Percentiles rank a stretch among this genome's conserved stretches.
These are phyloP conservation scores for Canavalia gladiata DNA, from an alignment of 306 rosid species.

Conservation along the genomic window DNA sequence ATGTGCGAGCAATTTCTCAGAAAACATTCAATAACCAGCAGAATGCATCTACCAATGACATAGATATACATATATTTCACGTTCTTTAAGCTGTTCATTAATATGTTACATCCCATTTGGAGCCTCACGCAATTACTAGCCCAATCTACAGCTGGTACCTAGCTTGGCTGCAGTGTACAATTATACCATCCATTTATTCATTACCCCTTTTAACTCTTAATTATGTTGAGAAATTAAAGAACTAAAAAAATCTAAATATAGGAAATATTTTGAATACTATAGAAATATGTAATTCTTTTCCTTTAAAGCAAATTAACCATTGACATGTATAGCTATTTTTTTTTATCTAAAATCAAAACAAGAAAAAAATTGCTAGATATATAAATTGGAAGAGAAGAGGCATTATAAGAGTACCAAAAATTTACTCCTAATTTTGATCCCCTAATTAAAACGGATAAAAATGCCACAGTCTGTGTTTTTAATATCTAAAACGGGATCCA, in stretches of 20 bases:
- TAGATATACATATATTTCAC: neutral
- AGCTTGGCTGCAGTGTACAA: neutral
- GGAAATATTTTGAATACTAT: too few relatives aligned
- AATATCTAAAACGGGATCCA: neutral
- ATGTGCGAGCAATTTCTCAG: neutral
- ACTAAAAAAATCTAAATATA: neutral
- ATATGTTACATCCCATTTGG: neutral
- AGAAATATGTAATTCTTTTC: too few relatives aligned
- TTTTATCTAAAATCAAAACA: too few relatives aligned
- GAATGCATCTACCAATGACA: neutral
- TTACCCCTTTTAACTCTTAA: neutral
- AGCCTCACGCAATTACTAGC: constrained; percentile 8
- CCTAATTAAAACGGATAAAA: neutral
- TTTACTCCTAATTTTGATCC: too few relatives aligned
- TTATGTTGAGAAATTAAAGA: too few relatives aligned
- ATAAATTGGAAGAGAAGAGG: too few relatives aligned
- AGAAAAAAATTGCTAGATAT: too few relatives aligned
- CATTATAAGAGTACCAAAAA: too few relatives aligned
- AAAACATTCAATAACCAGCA: constrained; percentile 31
- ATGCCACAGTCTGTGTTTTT: neutral
- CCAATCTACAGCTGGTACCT: constrained; percentile 8
- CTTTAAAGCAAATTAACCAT: too few relatives aligned
- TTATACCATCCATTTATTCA: neutral
- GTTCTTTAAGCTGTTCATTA: neutral
- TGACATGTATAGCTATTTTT: too few relatives aligned